Evolutionary conservation across 1,139 yeast species (phyloP), one percentile per base, ranked within the genome.

Genomic region (Suhomyces guaymorum): DNA sequence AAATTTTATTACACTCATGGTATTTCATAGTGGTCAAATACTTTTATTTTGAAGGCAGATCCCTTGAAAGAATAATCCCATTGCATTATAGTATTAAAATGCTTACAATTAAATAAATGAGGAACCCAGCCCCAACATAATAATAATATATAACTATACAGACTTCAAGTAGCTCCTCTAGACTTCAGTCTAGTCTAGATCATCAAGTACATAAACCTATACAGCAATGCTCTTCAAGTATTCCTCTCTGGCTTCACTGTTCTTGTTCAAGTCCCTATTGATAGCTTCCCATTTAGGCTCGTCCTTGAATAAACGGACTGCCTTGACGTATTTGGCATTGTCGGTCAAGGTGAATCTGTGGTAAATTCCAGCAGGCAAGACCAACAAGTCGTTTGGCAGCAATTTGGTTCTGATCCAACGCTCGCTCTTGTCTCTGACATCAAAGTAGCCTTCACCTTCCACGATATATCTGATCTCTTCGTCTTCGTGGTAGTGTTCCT

Each of bases 241-340:
- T 9, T 54, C 57, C 7, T 45, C 34, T 35, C 73, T 57, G 17
- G 70, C 70, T 7, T 47, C 59, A 9, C 62, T 55, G 12, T 48
- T 40, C 27, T 49, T 46, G 22, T 58, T 53, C 25, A 57, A 55
- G 21, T 61, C 72, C 45, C 96, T 75, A 55, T 81, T 78, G 52
- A 87, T 76, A 7, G 97, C 96, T 38, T 85, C 79, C 97, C 98
- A 92, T 57, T 88, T 89, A 20, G 97, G 97, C 62, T 90, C 96
- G 50, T 89, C 96, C 61, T 88, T 81, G 67, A 92, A 92, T 48
- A 92, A 66, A 45, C 98, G 70, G 54, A 86, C 61, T 5, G 97
- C 96, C 46, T 76, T 75, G 48, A 90, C 82, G 48, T 74, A 74
- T 55, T 82, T 78, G 37, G 64, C 56, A 9, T 64, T 61, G 46